Conservation (phyloP, 2,329 filamentous ascomycete genomes). For the Verruconis gallopava region DNA sequence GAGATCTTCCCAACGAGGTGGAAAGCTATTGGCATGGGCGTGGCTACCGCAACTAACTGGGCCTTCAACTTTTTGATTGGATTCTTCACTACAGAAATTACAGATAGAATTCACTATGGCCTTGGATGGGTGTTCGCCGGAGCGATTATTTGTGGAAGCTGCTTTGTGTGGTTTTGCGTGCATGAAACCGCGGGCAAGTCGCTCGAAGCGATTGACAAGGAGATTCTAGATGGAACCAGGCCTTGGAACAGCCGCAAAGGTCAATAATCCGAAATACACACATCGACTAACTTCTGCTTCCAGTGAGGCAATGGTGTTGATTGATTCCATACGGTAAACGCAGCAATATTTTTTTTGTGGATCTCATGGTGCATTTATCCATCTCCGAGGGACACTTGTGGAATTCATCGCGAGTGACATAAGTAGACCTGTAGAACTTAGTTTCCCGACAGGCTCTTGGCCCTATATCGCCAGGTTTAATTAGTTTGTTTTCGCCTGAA, state of each 20-base stretch:
- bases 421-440: too few relatives aligned
- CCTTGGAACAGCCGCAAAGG: conserved; percentile 50
- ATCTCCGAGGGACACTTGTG: too few relatives aligned
- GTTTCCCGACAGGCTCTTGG: too few relatives aligned
- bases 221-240: conserved; percentile 54
- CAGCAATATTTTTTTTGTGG: too few relatives aligned
- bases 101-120: conserved; percentile 53
- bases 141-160: conserved; percentile 51
- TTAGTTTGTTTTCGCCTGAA: too few relatives aligned
- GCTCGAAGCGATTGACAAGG: conserved; percentile 67
- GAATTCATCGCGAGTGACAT: too few relatives aligned
- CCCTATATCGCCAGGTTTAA: too few relatives aligned
- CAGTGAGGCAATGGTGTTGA: too few relatives aligned
- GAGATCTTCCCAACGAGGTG: conserved; percentile 51
- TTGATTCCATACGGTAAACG: too few relatives aligned
- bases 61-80: conserved; percentile 30
- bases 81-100: conserved; percentile 74
- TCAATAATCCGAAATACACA: too few relatives aligned
- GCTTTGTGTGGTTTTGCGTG: conserved; percentile 65
- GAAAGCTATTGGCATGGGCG: conserved; percentile 31
- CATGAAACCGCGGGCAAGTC: conserved; percentile 60
- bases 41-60: conserved; percentile 34
- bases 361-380: too few relatives aligned
- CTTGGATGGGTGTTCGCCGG: conserved; percentile 67
- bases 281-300: too few relatives aligned